Evolutionary conservation across 805 yeast genomes (phyloP), one percentile per base, ranked within the genome.

Genomic region (Yamadazyma scolyti): DNA sequence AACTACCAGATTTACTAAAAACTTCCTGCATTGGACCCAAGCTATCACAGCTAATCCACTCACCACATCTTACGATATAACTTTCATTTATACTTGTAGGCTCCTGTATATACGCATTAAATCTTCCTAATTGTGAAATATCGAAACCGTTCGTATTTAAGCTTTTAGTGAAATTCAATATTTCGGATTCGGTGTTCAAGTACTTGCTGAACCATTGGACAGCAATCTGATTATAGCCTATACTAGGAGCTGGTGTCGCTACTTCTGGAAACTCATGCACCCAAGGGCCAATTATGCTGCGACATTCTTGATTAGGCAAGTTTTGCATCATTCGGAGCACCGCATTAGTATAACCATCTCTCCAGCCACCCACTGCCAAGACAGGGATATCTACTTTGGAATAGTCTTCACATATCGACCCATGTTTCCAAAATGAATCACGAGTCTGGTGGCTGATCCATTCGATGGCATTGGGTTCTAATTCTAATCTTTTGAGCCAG

Each of bases 241-340:
- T 59, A 34, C 56, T 58, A 19, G 73, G 73, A 7, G 55, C 53
- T 5, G 72, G 73, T 20, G 60, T 63, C 2, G 72, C 73, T 50
- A 68, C 59, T 40, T 67, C 72, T 3, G 73, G 73, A 44, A 55
- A 67, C 39, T 67, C 73, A 40, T 67, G 73, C 27, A 67, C 72
- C 73, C 73, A 68, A 6, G 72, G 73, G 14, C 73, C 72, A 41
- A 68, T 56, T 10, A 67, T 35, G 20, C 58, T 59, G 20, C 52
- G 43, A 1, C 64, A 48, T 9, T 38, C 38, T 6, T 23, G 20
- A 30, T 65, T 52, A n/a, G 66, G 67, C 21, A 67, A 45, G 15
- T 61, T 52, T 7, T 61, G 56, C 23, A 53, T 56, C 68, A 67
- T 61, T 43, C 71, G 52, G 43, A 68, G 66, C 3, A 67, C 68